Evolutionary conservation across 2,329 filamentous ascomycete species (phyloP), one percentile per base, ranked within the genome.

Genomic region (Colletotrichum noveboracense): DNA sequence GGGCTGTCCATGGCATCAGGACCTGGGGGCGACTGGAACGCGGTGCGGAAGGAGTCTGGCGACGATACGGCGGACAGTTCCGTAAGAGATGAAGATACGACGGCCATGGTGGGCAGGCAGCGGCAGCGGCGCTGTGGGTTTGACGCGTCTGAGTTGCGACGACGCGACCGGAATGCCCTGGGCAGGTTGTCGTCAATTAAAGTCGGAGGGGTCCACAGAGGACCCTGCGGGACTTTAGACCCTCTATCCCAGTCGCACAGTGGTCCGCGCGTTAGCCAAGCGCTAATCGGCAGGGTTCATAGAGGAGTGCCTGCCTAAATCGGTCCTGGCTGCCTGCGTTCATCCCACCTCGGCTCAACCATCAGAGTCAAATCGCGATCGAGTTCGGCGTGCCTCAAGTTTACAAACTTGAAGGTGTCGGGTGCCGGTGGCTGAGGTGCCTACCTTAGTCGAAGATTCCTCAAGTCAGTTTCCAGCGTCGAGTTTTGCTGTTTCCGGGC

Each of bases 1-100:
- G 36, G 18, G 28, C 16, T 24, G n/a, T 14, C 38, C 58, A 65
- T 64, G 6, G 70, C 38, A n/a, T 28, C 43, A 24, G 61, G 32
- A 9, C 18, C 64, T 34, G 43, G 30, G 2, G 73, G 73, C 5
- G 74, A 74, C 24, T 76, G 70, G 14, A 76, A 65, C 24, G 74
- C 74, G 9, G 74, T 76, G 21, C 43, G 70, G 21, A 75, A 75
- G 9, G 73, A 75, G 18, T 34, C 70, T 65, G 70, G 65, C 12
- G 74, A 76, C 9, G 70, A 65, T 36, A 74, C 30, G 58, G 64
- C 56, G 28, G 70, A 73, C 48, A 67, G 48, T 55, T 62, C 72
- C 48, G 66, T 38, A 16, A 60, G 32, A n/a, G 66, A 60, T 18
- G 55, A 71, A 34, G 60, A 21, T 52, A 32, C 24, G 16, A 60